These are phyloP conservation scores for Brassica hybrid DNA, from an alignment of 441 rosid species.

Conservation along the genomic window DNA sequence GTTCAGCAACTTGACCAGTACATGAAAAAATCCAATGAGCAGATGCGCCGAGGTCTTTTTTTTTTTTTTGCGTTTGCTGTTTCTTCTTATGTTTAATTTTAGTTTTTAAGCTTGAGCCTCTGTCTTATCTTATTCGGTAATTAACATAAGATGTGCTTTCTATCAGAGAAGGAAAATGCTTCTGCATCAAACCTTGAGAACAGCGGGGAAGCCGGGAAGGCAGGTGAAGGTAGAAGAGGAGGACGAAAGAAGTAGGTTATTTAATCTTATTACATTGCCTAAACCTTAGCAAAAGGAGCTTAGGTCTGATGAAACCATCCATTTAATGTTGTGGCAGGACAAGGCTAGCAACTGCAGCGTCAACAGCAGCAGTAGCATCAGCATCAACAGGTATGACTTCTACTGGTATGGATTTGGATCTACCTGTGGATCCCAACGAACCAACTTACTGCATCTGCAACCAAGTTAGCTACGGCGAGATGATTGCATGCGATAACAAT, in stretches of 20 bases:
- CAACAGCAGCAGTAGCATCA: constrained; percentile 50
- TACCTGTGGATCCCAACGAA: constrained; percentile 97
- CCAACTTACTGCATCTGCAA: constrained; percentile 98
- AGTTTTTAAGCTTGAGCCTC: constrained; percentile 10
- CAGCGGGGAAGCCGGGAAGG: constrained; percentile 67
- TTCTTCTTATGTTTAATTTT: neutral
- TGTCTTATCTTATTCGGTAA: neutral
- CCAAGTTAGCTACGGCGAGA: constrained; percentile 97
- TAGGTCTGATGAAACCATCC: constrained; percentile 9
- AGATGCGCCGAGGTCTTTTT: constrained; percentile 72
- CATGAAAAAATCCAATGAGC: constrained; percentile 77
- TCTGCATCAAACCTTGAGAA: constrained; percentile 57
- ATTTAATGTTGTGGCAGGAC: constrained; percentile 56
- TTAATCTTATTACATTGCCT: constrained; percentile 14
- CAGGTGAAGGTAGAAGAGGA: constrained; percentile 84
- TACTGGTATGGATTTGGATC: constrained; percentile 82
- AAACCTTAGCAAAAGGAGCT: constrained; percentile 13
- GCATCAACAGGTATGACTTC: constrained; percentile 61
- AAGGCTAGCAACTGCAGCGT: constrained; percentile 61
- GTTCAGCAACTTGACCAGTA: constrained; percentile 96
- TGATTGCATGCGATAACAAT: constrained; percentile 95
- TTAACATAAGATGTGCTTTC: constrained; percentile 25
- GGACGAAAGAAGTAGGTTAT: constrained; percentile 85
- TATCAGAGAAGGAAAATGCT: constrained; percentile 67
- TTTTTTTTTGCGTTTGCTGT: neutral